Conservation (phyloP, 2,329 filamentous ascomycete species). For the Aspergillus arachidicola region DNA sequence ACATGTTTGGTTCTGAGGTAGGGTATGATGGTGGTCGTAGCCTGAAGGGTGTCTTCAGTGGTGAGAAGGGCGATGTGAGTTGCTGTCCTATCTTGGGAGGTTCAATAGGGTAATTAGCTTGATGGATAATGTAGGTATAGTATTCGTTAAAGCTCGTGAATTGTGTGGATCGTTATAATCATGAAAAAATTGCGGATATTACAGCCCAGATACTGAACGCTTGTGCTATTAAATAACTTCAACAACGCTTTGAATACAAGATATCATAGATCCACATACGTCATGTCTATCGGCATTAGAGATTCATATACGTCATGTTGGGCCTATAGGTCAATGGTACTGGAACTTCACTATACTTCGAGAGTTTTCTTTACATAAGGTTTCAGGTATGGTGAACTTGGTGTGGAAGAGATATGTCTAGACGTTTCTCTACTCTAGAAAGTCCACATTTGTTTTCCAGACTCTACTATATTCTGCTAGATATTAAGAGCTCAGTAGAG, state of each 20-base stretch:
- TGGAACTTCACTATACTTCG: neutral
- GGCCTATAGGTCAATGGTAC: too few relatives aligned
- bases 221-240: neutral
- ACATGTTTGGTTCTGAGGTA: constrained; percentile 2
- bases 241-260: too few relatives aligned
- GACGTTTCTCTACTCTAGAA: too few relatives aligned
- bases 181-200: neutral
- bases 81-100: neutral
- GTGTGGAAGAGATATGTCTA: too few relatives aligned
- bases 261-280: neutral
- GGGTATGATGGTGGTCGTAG: neutral
- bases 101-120: neutral
- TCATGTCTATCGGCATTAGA: neutral
- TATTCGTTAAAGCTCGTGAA: neutral
- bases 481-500: neutral
- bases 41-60: neutral
- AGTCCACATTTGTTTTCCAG: too few relatives aligned
- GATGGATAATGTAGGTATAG: neutral
- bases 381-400: neutral
- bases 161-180: neutral
- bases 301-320: neutral
- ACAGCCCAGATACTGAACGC: neutral
- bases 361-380: neutral
- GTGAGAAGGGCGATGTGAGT: neutral
- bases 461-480: neutral